phyloP scores from a whole-genome alignment of 805 yeast species.

The Spathaspora gorwiae region DNA sequence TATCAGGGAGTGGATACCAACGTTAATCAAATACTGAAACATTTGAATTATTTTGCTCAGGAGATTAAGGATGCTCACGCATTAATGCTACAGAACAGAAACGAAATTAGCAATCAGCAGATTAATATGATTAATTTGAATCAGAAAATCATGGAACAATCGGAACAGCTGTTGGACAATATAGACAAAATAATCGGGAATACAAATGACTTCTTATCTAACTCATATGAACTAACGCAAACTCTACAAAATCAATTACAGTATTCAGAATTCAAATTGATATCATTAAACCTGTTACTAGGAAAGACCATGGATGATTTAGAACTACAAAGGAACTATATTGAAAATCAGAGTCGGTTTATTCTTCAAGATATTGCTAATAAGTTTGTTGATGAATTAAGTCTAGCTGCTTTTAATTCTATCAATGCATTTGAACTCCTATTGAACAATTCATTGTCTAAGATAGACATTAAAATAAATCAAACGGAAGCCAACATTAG shows the following conservation, averaged over 20 bases:
- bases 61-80: constrained; percentile 1
- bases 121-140: neutral
- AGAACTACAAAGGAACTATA: neutral
- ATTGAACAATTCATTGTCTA: constrained; percentile 1
- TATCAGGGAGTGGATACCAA: constrained; percentile 7
- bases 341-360: neutral
- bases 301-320: neutral
- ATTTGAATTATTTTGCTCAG: constrained; percentile 2
- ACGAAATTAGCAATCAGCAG: neutral
- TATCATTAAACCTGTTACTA: neutral
- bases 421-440: constrained; percentile 2
- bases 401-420: neutral
- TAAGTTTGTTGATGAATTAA: neutral
- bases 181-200: neutral
- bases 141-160: neutral
- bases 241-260: neutral
- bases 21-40: constrained; percentile 3
- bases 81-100: neutral
- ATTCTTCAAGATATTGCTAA: neutral
- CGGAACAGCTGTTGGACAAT: neutral
- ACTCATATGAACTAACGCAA: neutral
- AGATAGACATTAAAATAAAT: constrained; percentile 1
- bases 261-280: neutral
- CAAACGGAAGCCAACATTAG: neutral
- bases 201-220: neutral